phyloP scores from a whole-genome alignment of 139 green algal species.

The Mychonastes homosphaera region DNA sequence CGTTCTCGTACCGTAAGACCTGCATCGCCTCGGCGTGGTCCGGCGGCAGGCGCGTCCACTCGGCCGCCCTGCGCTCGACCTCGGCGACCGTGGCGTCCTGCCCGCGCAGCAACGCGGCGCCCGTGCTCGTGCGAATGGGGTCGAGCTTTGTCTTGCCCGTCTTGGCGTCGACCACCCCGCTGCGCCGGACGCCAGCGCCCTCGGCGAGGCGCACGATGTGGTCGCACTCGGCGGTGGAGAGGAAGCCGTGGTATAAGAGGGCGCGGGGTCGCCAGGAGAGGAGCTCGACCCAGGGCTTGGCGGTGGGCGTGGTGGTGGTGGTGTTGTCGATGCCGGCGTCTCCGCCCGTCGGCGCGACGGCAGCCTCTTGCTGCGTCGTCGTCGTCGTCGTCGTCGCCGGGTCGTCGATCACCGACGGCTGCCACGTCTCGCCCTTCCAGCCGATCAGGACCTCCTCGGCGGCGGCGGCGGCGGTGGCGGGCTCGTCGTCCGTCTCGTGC shows the following conservation, averaged over 20 bases:
- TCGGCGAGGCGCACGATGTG: slow-evolving; percentile 25
- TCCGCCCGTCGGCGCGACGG: no score
- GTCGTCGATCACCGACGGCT: not conserved
- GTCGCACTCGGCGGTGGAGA: slow-evolving; percentile 28
- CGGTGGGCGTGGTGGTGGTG: not conserved
- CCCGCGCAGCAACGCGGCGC: slow-evolving; percentile 35
- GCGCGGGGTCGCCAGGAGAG: slow-evolving; percentile 35
- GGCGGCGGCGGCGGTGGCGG: no score
- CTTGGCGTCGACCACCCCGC: slow-evolving; percentile 41
- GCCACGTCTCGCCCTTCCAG: slow-evolving; percentile 21
- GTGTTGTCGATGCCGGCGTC: no score
- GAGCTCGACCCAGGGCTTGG: slow-evolving; percentile 15
- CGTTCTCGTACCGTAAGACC: slow-evolving; percentile 52
- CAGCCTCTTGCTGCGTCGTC: not conserved
- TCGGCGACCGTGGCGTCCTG: slow-evolving; percentile 38
- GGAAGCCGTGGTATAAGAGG: slow-evolving; percentile 38
- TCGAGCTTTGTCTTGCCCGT: slow-evolving; percentile 33
- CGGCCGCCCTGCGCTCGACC: slow-evolving; percentile 46
- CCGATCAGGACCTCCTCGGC: slow-evolving; percentile 17
- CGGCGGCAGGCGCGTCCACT: slow-evolving; percentile 57
- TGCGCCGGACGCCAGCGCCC: slow-evolving; percentile 24
- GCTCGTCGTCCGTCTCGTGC: no score
- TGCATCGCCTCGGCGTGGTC: slow-evolving; percentile 54
- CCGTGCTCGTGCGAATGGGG: slow-evolving; percentile 48
- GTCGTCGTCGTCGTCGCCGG: not conserved